phyloP scores from a whole-genome alignment of 2,329 filamentous ascomycete genomes.

The Exophiala viscosa region DNA sequence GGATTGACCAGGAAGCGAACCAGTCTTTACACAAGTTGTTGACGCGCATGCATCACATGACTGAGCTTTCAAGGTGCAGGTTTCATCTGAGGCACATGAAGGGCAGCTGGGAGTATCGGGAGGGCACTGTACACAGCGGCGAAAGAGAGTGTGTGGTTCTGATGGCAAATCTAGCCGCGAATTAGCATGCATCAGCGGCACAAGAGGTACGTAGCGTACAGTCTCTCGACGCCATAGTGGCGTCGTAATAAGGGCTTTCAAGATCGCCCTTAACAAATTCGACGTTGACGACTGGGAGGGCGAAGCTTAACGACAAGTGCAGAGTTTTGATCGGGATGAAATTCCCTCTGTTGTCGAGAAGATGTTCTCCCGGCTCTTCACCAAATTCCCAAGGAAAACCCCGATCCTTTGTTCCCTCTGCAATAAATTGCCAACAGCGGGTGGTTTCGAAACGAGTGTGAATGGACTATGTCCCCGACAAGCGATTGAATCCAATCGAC shows the following conservation, averaged over 20 bases:
- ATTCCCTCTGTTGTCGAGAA: neutral
- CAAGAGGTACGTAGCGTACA: slow-evolving; percentile 2
- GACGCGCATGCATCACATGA: slow-evolving; percentile 60
- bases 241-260: neutral
- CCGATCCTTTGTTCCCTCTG: too few relatives aligned
- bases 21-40: slow-evolving; percentile 52
- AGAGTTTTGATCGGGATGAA: neutral
- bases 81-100: slow-evolving; percentile 52
- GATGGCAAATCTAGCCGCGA: slow-evolving; percentile 29
- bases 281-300: too few relatives aligned
- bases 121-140: slow-evolving; percentile 59
- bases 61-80: slow-evolving; percentile 58
- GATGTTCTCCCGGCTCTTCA: too few relatives aligned
- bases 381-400: too few relatives aligned
- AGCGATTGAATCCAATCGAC: too few relatives aligned
- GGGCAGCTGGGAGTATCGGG: slow-evolving; percentile 55
- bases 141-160: slow-evolving; percentile 44
- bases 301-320: neutral
- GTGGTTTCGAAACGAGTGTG: slow-evolving; percentile 1
- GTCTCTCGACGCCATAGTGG: slow-evolving; percentile 5
- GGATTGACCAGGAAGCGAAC: slow-evolving; percentile 35
- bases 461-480: neutral
- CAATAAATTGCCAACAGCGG: neutral
- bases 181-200: neutral
- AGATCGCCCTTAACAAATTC: too few relatives aligned